Conservation (phyloP, 331 rosid species). For the Prunus yedoensis region DNA sequence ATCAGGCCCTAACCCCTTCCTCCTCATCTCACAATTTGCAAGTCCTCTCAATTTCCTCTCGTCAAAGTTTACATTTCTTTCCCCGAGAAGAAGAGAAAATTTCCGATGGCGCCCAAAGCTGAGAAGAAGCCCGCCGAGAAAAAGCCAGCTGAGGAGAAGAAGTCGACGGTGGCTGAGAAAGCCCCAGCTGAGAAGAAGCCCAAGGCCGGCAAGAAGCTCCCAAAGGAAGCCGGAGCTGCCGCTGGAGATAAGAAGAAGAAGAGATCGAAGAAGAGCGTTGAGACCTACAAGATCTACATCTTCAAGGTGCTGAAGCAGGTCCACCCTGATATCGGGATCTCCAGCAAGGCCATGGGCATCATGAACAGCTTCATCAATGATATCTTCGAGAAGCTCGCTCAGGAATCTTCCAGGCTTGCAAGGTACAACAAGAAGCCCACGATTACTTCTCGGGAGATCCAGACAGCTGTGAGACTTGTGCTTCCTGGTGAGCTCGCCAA, state of each 20-base stretch:
- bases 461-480: conserved; percentile 71
- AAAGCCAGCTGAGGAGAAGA: conserved; percentile 66
- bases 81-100: background rate
- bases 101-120: conserved; percentile 66
- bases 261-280: conserved; percentile 44
- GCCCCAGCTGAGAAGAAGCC: conserved; percentile 81
- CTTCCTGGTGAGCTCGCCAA: conserved; percentile 80
- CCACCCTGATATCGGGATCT: conserved; percentile 77
- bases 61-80: background rate
- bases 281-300: conserved; percentile 84
- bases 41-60: background rate
- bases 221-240: conserved; percentile 57
- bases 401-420: conserved; percentile 65
- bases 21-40: background rate
- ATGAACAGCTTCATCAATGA: conserved; percentile 83
- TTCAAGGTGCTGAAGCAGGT: conserved; percentile 82
- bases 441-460: conserved; percentile 74
- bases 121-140: conserved; percentile 68
- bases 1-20: background rate
- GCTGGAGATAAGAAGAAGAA: conserved; percentile 46
- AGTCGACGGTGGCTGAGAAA: conserved; percentile 58
- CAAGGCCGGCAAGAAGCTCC: conserved; percentile 80
- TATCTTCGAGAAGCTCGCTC: conserved; percentile 76
- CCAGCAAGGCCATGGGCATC: conserved; percentile 66
- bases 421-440: conserved; percentile 81